Conservation (phyloP, 2,329 filamentous ascomycete genomes). For the Piedraia hortae region DNA sequence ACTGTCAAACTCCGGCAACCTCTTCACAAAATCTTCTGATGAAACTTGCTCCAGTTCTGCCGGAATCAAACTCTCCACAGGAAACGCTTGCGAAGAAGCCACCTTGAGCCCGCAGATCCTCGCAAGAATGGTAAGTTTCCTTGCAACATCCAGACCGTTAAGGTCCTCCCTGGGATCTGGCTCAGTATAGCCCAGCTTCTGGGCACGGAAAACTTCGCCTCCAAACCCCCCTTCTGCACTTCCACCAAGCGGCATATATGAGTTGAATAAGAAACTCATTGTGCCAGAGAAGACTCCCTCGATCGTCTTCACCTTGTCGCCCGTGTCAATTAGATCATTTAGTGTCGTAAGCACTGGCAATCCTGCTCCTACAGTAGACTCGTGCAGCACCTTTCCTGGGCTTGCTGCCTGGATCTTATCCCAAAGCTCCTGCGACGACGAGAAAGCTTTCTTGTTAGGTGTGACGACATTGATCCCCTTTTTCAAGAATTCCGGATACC, state of each 20-base stretch:
- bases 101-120: constrained; percentile 59
- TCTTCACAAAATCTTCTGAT: constrained; percentile 63
- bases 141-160: constrained; percentile 72
- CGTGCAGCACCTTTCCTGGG: constrained; percentile 67
- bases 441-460: constrained; percentile 97
- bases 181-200: constrained; percentile 77
- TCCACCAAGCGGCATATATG: constrained; percentile 50
- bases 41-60: constrained; percentile 52
- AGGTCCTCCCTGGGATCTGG: constrained; percentile 67
- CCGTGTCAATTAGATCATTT: constrained; percentile 80
- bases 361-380: constrained; percentile 80
- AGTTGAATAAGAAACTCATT: constrained; percentile 96
- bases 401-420: constrained; percentile 50
- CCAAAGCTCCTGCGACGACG: constrained; percentile 55
- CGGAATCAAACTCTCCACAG: constrained; percentile 80
- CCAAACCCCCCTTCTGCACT: constrained; percentile 63
- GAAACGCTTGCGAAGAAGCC: constrained; percentile 64
- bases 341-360: constrained; percentile 81
- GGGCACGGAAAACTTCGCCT: constrained; percentile 72
- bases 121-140: constrained; percentile 85
- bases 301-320: constrained; percentile 71
- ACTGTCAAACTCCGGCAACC: constrained; percentile 56
- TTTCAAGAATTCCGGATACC: constrained; percentile 56
- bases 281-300: constrained; percentile 96
- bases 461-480: constrained; percentile 77